Evolutionary conservation across 2,329 filamentous ascomycete genomes (phyloP), one percentile per base, ranked within the genome.

Genomic region (Corinectria fuckeliana): DNA sequence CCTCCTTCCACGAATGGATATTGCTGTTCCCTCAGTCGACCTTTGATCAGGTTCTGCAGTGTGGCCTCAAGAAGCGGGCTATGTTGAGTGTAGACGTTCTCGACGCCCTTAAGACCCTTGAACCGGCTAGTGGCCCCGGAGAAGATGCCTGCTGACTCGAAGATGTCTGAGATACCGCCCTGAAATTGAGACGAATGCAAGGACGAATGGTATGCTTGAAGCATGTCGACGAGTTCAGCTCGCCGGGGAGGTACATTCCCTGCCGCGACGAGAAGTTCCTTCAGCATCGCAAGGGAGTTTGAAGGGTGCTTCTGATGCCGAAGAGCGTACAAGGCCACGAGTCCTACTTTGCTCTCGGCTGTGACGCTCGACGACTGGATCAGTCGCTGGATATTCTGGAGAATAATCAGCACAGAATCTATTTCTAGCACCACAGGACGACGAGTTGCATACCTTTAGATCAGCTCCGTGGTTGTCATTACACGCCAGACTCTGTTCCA

Each of bases 41-140:
- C 96, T 73, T 97, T 97, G 79, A 98, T 93, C 50, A 99, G 81
- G 69, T 94, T 94, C 73, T 97, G 94, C 16, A 99, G 79, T 0
- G 93, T 98, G 21, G 86, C 85, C 75, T 97, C 93, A 14, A 99
- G 77, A 20, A 92, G 84, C 0, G 96, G 93, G 5, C 92, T 96
- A 75, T 99, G 95, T 75, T 99, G 96, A 0, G 95, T 99, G 75
- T 99, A 99, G 25, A 99, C 95, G 69, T 99, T 99, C 75, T 99
- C 96, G 1, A 99, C 95, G 2, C 95, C 95, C 72, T 98, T 97
- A 13, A 99, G 82, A 0, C 95, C 95, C 72, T 96, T 97, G 76
- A 99, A 93, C 5, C 93, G 88, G 71, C 90, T 92, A 36, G 92
- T 85, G 10, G 93, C 93, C 11, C 91, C 91, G 0, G 92, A 91